A percentile compares a stretch with the other conserved stretches of the same genome.
Conservation (phyloP, 2,329 filamentous ascomycete species). For the Cordyceps fumosorosea region DNA sequence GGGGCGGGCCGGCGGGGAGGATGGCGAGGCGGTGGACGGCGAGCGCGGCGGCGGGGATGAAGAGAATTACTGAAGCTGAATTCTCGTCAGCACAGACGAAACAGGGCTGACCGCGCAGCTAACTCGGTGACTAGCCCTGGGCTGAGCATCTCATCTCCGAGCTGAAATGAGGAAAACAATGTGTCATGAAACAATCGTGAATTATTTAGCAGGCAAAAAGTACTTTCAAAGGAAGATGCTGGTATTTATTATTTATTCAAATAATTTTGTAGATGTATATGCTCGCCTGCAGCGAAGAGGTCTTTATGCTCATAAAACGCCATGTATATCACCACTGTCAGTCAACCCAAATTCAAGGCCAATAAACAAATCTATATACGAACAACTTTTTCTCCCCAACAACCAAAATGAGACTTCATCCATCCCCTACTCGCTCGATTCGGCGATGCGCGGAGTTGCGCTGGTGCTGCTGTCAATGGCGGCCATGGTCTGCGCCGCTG, state of each 20-base stretch:
- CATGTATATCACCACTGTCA: not conserved
- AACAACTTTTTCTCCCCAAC: not conserved
- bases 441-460: not conserved
- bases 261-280: not conserved
- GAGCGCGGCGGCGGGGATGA: not conserved
- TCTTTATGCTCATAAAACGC: not conserved
- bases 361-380: not conserved
- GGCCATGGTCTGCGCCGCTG: conserved; percentile 28
- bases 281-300: not conserved
- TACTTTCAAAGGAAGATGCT: too few species aligned
- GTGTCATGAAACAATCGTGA: too few species aligned
- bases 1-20: not conserved
- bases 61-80: not conserved
- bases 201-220: too few species aligned
- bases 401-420: not conserved
- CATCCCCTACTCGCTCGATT: not conserved
- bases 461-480: conserved; percentile 3
- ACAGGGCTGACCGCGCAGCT: too few species aligned
- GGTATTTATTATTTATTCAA: too few species aligned
- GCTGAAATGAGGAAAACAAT: too few species aligned
- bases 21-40: not conserved
- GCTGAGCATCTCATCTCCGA: too few species aligned
- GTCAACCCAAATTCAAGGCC: not conserved
- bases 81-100: too few species aligned
- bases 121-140: too few species aligned